Percentiles rank a stretch among this genome's conserved stretches.
Evolutionary conservation across 805 yeast species (phyloP).

Genomic region (Grigorovia jiainica): DNA sequence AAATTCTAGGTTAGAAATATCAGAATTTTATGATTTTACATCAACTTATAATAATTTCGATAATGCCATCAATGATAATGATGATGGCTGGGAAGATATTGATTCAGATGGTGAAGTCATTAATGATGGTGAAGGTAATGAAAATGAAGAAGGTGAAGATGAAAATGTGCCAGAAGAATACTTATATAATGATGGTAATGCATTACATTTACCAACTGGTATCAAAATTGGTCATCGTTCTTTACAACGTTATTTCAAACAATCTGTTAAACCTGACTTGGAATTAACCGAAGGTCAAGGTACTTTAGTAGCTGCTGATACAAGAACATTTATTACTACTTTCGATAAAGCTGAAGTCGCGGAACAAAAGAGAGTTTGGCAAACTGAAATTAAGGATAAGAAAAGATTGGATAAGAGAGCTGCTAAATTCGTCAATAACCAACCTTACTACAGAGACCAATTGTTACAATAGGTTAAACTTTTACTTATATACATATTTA

Average conservation of each 20-base stretch:
- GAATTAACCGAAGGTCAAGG: conserved; percentile 67
- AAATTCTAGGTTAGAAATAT: conserved; percentile 75
- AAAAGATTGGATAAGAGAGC: conserved; percentile 46
- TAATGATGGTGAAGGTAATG: conserved; percentile 18
- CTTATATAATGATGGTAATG: conserved; percentile 53
- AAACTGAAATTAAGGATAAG: conserved; percentile 43
- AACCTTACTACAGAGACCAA: conserved; percentile 81
- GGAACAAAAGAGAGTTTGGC: conserved; percentile 63
- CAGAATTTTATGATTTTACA: conserved; percentile 85
- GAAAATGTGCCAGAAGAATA: conserved; percentile 32
- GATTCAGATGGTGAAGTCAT: conserved; percentile 15
- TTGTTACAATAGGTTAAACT: conserved; percentile 36
- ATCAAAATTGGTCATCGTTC: conserved; percentile 80
- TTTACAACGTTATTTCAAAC: conserved; percentile 68
- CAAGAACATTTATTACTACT: conserved; percentile 38
- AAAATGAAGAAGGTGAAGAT: conserved; percentile 23
- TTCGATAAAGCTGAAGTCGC: conserved; percentile 37
- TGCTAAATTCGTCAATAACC: conserved; percentile 74
- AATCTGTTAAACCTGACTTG: conserved; percentile 51
- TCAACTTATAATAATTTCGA: conserved; percentile 45
- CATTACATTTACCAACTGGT: conserved; percentile 76
- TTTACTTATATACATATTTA: not conserved
- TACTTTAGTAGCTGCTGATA: conserved; percentile 79
- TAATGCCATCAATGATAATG: conserved; percentile 19
- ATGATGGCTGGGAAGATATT: conserved; percentile 30